Evolutionary conservation across 208 protist genomes (phyloP), one percentile per base, ranked within the genome.

Genomic region (Herpetomonas muscarum): DNA sequence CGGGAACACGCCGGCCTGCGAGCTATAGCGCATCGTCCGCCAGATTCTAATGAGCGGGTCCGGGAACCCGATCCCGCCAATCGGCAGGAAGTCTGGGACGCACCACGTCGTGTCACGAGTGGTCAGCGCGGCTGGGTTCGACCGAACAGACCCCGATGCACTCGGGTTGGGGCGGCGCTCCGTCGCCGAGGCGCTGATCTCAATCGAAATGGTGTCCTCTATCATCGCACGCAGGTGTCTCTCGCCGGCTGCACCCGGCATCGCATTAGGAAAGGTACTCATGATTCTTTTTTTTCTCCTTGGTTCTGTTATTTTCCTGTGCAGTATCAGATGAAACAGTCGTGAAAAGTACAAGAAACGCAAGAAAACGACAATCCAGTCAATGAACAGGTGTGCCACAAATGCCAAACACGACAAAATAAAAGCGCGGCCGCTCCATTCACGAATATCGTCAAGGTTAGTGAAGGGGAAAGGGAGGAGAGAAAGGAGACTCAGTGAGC

Each of bases 1-100:
- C 26, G 85, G 67, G 59, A 96, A 96, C 19, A 93, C 58, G 49
- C 89, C 89, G 25, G 81, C 74, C 24, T 85, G 68, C 15, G 81
- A 90, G 59, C 72, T 77, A 54, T 67, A 81, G 41, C 74, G 76
- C 53, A 88, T 74, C 7, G 79, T 82, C 54, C 64, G 75, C 84
- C 83, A 90, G 37, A 89, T 24, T 0, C 66, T 55, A 39, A 88
- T 64, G 19, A 96, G 71, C 34, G 83, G 55, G 19, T 82, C 73
- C 12, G 89, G 89, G 85, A 86, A 96, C 17, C 68, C 61, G 7
- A 93, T 63, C 19, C 65, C 68, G 22, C 78, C 80, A n/a, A 83
- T 48, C 13, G 85, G 84, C 24, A 96, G 64, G 55, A 93, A 81
- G 41, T 90, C 80, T 4, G 89, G 89, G 6, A 93, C 45, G 13